Conservation (phyloP, 768 basidiomycete species). For the Mycena capillaripes region DNA sequence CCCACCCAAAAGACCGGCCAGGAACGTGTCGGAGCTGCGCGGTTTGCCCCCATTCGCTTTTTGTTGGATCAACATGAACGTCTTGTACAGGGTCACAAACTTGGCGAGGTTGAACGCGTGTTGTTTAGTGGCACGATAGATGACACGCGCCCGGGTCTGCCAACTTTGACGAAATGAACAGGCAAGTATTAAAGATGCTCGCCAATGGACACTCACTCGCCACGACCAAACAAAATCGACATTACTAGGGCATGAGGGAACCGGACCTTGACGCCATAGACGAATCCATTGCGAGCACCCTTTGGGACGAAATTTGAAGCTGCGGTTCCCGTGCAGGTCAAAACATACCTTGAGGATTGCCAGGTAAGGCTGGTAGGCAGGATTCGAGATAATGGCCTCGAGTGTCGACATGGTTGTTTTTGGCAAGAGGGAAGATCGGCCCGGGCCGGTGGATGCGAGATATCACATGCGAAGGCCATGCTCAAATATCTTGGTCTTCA, state of each 20-base stretch:
- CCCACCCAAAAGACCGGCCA: slow-evolving; percentile 94
- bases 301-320: neutral
- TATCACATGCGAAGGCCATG: neutral
- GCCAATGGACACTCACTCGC: slow-evolving; percentile 74
- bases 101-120: slow-evolving; percentile 94
- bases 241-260: slow-evolving; percentile 98
- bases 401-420: slow-evolving; percentile 10
- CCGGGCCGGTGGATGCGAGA: neutral
- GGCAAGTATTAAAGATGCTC: neutral
- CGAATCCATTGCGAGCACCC: slow-evolving; percentile 91
- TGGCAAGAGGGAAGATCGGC: neutral
- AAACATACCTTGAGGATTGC: slow-evolving; percentile 80
- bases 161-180: slow-evolving; percentile 63
- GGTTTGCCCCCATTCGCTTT: slow-evolving; percentile 87
- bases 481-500: neutral
- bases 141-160: slow-evolving; percentile 73
- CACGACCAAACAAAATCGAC: slow-evolving; percentile 93
- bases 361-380: slow-evolving; percentile 89
- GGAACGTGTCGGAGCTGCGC: slow-evolving; percentile 86
- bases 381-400: slow-evolving; percentile 65
- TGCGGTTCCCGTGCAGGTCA: neutral
- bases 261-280: slow-evolving; percentile 91
- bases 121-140: slow-evolving; percentile 89
- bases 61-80: slow-evolving; percentile 84
- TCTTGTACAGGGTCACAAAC: slow-evolving; percentile 96